Conservation (phyloP, 441 rosid species). For the Euphorbia schlechtendalii region DNA sequence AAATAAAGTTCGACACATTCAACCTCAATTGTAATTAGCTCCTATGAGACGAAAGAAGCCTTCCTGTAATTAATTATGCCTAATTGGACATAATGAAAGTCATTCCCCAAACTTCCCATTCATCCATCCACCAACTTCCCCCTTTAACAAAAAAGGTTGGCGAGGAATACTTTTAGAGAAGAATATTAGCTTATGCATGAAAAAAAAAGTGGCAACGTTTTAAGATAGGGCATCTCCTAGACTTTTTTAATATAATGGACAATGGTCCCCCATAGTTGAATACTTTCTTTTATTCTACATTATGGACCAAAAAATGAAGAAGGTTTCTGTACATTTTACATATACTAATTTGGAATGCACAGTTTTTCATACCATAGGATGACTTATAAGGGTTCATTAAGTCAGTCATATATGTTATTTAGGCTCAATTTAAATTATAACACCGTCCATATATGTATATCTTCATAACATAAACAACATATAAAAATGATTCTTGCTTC, state of each 20-base stretch:
- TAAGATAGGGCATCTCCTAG: not conserved
- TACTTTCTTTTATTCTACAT: not conserved
- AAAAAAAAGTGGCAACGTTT: not conserved
- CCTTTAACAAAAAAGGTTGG: not conserved
- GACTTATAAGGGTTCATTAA: not conserved
- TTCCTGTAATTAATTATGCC: not conserved
- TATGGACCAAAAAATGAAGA: not conserved
- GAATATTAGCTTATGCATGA: not conserved
- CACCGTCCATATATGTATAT: not conserved
- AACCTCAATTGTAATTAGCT: not conserved
- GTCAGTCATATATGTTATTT: not conserved
- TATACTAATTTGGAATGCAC: not conserved
- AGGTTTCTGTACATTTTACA: not conserved
- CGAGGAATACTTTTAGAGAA: not conserved
- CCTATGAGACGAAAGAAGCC: not conserved
- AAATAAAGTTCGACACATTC: not conserved
- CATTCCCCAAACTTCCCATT: not conserved
- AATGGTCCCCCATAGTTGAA: not conserved
- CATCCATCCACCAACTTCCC: not conserved
- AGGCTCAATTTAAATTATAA: not conserved
- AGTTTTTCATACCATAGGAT: not conserved
- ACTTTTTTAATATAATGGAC: not conserved
- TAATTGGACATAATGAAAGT: not conserved
- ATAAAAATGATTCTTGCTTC: not conserved
- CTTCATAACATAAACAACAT: not conserved